A percentile compares a stretch with the other conserved stretches of the same genome.
These are phyloP conservation scores for Stylosanthes scabra DNA, from an alignment of 331 rosid genomes.

Conservation along the genomic window DNA sequence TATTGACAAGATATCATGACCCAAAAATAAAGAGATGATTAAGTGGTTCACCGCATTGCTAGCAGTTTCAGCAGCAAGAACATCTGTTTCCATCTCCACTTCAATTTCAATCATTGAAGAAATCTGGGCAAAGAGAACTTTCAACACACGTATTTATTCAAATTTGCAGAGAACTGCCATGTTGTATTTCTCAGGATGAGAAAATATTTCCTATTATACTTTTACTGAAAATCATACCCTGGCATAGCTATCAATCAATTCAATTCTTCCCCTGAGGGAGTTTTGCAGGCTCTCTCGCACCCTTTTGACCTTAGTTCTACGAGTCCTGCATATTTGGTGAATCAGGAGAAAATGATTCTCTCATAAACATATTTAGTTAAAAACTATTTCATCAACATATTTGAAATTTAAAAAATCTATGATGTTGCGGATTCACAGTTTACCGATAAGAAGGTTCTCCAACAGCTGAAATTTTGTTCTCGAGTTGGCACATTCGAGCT, in stretches of 20 bases:
- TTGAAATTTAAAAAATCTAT: background rate
- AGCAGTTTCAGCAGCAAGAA: conserved; percentile 90
- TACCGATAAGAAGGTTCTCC: conserved; percentile 96
- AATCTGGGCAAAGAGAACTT: conserved; percentile 55
- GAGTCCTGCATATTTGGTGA: conserved; percentile 52
- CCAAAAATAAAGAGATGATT: conserved; percentile 23
- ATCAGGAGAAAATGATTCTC: background rate
- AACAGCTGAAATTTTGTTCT: conserved; percentile 91
- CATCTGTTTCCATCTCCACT: conserved; percentile 93
- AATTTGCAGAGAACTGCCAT: conserved; percentile 16
- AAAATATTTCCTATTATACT: conserved; percentile 10
- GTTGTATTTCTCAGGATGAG: conserved; percentile 1
- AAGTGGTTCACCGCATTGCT: conserved; percentile 65
- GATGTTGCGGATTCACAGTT: conserved; percentile 21
- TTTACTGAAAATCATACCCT: conserved; percentile 58
- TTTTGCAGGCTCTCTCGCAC: conserved; percentile 83
- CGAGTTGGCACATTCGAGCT: conserved; percentile 98
- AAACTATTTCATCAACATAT: conserved; percentile 10
- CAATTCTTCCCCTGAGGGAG: conserved; percentile 82
- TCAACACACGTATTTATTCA: conserved; percentile 28
- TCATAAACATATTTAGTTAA: background rate
- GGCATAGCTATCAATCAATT: conserved; percentile 90
- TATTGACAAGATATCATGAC: conserved; percentile 29
- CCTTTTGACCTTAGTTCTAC: conserved; percentile 78
- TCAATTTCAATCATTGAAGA: conserved; percentile 98